These are phyloP conservation scores for Rusavskia elegans DNA, from an alignment of 495 filamentous ascomycete species.

Conservation along the genomic window DNA sequence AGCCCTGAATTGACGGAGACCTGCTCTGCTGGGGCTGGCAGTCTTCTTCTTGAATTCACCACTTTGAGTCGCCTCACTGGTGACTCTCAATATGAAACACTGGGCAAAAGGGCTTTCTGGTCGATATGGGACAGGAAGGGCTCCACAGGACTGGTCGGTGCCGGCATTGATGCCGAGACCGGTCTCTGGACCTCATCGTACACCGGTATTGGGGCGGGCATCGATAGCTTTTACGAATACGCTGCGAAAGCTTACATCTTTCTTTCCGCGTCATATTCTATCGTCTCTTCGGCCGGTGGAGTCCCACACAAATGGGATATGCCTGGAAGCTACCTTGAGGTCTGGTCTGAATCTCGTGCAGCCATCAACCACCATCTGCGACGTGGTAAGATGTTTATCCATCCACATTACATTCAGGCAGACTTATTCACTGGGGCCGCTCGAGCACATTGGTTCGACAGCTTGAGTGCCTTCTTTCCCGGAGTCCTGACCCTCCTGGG, in stretches of 20 bases:
- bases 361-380: constrained; percentile 77
- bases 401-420: constrained; percentile 83
- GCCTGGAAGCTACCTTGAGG: constrained; percentile 52
- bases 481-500: constrained; percentile 78
- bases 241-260: constrained; percentile 86
- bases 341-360: constrained; percentile 73
- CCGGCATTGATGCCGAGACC: constrained; percentile 81
- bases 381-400: constrained; percentile 47
- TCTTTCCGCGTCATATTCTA: constrained; percentile 40
- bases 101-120: constrained; percentile 88
- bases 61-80: constrained; percentile 79
- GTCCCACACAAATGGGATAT: neutral
- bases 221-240: constrained; percentile 98
- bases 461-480: constrained; percentile 85
- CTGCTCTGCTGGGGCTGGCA: constrained; percentile 90
- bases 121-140: constrained; percentile 82
- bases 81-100: constrained; percentile 68
- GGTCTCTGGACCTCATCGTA: constrained; percentile 80
- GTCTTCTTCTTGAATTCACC: constrained; percentile 83
- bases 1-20: constrained; percentile 76
- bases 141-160: constrained; percentile 72
- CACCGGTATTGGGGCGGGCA: constrained; percentile 84
- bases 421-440: constrained; percentile 72
- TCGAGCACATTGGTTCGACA: constrained; percentile 86
- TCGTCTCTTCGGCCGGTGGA: neutral